Evolutionary conservation across 805 yeast species (phyloP).

Genomic region (Diddensiella transvaalensis): DNA sequence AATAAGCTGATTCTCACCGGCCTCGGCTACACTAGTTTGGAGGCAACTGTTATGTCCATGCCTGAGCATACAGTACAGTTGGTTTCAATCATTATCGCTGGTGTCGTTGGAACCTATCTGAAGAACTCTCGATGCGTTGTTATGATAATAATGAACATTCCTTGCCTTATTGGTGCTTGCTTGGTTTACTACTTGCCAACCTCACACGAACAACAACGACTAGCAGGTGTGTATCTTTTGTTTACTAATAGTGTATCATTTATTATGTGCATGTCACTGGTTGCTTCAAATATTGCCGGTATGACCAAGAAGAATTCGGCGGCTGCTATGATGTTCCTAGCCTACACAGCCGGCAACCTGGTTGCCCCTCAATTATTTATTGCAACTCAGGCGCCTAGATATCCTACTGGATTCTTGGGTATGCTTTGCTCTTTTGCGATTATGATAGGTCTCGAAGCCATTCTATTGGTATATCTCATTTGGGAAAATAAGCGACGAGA

Average conservation of each 20-base stretch:
- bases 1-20: constrained; percentile 7
- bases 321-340: constrained; percentile 54
- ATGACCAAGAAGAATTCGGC: constrained; percentile 62
- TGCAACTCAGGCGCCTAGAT: constrained; percentile 51
- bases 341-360: constrained; percentile 61
- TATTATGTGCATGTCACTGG: constrained; percentile 11
- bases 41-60: constrained; percentile 3
- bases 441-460: not conserved
- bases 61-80: constrained; percentile 8
- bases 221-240: constrained; percentile 3
- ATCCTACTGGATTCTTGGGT: constrained; percentile 29
- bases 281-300: constrained; percentile 56
- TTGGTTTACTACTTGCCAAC: constrained; percentile 6
- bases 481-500: constrained; percentile 1
- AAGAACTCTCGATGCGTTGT: constrained; percentile 3
- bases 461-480: not conserved
- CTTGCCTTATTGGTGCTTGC: constrained; percentile 5
- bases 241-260: constrained; percentile 1
- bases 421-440: not conserved
- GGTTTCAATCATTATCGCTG: constrained; percentile 5
- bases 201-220: constrained; percentile 4
- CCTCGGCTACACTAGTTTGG: constrained; percentile 6
- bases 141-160: constrained; percentile 5
- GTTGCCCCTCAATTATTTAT: constrained; percentile 69
- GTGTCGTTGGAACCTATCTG: constrained; percentile 2